Conservation (phyloP, 2,329 filamentous ascomycete species). For the Cladosporium sp. region DNA sequence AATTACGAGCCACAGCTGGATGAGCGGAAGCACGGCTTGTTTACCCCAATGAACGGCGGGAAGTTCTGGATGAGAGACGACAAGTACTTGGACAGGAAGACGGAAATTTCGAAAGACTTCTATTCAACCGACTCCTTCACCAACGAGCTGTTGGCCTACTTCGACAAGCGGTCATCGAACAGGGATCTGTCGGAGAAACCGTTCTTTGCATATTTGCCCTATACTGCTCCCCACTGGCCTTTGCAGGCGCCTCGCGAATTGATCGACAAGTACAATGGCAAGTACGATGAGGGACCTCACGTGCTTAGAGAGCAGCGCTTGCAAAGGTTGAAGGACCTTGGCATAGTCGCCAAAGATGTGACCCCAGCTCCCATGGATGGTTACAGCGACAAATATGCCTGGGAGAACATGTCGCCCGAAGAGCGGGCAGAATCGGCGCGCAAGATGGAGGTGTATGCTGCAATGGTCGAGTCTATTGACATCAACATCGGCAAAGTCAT, state of each 20-base stretch:
- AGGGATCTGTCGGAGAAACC: constrained; percentile 21
- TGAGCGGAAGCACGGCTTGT: constrained; percentile 12
- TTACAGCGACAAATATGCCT: constrained; percentile 8
- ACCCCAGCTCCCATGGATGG: constrained; percentile 19
- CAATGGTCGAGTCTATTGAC: constrained; percentile 24
- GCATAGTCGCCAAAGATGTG: constrained; percentile 24
- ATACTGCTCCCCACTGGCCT: constrained; percentile 31
- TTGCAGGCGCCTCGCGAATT: constrained; percentile 26
- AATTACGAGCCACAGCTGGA: constrained; percentile 32
- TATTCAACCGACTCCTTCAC: constrained; percentile 32
- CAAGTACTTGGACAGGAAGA: constrained; percentile 18
- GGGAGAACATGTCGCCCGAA: constrained; percentile 25
- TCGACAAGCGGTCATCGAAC: constrained; percentile 21
- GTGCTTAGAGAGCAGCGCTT: constrained; percentile 22
- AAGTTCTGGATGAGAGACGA: constrained; percentile 25
- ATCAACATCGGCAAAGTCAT: constrained; percentile 32
- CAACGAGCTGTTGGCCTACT: constrained; percentile 26
- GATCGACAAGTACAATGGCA: constrained; percentile 23
- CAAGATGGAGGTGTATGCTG: constrained; percentile 35
- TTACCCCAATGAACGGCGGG: not conserved
- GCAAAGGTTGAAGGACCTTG: constrained; percentile 22
- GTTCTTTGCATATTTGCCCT: constrained; percentile 30
- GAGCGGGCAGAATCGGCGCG: constrained; percentile 24
- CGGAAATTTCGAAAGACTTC: constrained; percentile 24
- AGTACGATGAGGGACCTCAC: constrained; percentile 27